These are phyloP conservation scores for Psidium guajava DNA, from an alignment of 345 rosid species.

Conservation along the genomic window DNA sequence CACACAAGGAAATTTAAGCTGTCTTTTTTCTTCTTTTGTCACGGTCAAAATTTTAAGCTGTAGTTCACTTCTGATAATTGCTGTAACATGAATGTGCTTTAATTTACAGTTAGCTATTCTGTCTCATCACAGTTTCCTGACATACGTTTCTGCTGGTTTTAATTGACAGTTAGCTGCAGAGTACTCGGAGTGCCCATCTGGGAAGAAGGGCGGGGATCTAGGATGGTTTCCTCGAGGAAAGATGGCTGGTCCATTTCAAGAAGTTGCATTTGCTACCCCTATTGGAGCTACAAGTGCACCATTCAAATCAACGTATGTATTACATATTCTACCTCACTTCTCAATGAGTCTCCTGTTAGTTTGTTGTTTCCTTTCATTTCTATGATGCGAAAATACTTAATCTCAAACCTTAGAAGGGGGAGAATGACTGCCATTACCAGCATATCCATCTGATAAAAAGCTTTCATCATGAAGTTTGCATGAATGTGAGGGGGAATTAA, in stretches of 20 bases:
- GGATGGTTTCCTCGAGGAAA: conserved; percentile 99
- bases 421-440: not conserved
- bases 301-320: conserved; percentile 80
- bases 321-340: not conserved
- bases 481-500: not conserved
- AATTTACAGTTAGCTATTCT: not conserved
- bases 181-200: conserved; percentile 93
- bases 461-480: not conserved
- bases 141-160: not conserved
- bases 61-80: not conserved
- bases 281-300: conserved; percentile 93
- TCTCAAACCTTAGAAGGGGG: not conserved
- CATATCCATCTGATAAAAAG: not conserved
- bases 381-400: not conserved
- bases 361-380: not conserved
- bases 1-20: not conserved
- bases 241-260: conserved; percentile 98
- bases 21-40: not conserved
- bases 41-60: not conserved
- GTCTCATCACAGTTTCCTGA: not conserved
- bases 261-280: conserved; percentile 71
- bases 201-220: conserved; percentile 96
- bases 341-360: not conserved
- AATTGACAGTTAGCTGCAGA: conserved; percentile 69
- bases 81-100: not conserved